Conservation (phyloP, 2,329 filamentous ascomycete species). For the Exophiala spinifera region DNA sequence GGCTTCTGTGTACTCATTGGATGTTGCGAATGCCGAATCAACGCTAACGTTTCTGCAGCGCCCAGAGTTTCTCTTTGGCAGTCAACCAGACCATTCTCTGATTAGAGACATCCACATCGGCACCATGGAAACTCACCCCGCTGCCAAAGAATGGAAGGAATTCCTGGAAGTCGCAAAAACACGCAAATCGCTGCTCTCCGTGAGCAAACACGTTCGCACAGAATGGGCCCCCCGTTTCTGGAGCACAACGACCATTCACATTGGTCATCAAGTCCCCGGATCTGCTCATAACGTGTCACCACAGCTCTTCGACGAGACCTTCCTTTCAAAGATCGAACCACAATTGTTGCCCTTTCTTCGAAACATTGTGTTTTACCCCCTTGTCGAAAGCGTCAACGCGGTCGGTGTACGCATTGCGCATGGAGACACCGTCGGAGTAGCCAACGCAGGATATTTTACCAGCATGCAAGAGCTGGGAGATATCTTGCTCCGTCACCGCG, state of each 20-base stretch:
- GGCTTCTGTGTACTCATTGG: background rate
- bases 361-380: background rate
- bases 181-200: background rate
- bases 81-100: background rate
- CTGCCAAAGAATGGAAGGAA: background rate
- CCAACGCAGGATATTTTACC: background rate
- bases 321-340: background rate
- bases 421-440: background rate
- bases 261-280: background rate
- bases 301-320: background rate
- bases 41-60: background rate
- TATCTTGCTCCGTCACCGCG: background rate
- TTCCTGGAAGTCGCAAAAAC: background rate
- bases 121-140: background rate
- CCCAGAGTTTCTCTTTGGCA: background rate
- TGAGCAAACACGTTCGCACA: background rate
- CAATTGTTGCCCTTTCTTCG: background rate
- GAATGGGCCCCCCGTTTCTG: background rate
- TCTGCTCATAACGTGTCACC: background rate
- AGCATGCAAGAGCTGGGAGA: background rate
- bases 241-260: background rate
- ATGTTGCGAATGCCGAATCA: background rate
- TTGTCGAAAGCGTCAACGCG: background rate
- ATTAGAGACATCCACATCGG: background rate
- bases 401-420: background rate